Evolutionary conservation across 2,329 filamentous ascomycete genomes (phyloP).

Genomic region (Diatrype stigma): DNA sequence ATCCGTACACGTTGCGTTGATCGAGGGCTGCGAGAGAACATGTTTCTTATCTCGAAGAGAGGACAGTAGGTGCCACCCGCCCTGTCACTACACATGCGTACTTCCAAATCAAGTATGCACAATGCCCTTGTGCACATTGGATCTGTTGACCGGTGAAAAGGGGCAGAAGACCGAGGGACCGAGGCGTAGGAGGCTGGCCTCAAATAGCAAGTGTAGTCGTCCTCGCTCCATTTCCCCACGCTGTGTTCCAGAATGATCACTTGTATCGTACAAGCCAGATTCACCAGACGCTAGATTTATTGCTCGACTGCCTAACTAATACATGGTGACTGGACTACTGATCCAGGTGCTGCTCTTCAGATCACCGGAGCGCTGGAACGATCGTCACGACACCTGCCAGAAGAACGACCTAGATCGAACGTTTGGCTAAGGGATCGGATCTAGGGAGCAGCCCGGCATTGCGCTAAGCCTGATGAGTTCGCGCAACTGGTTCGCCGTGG

Average conservation of each 20-base stretch:
- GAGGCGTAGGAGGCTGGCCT: too few relatives aligned
- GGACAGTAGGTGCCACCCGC: too few relatives aligned
- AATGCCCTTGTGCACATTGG: background rate
- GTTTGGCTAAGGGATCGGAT: constrained; percentile 1
- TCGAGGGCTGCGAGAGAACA: background rate
- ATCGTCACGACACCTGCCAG: background rate
- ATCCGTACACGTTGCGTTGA: background rate
- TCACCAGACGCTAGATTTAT: too few relatives aligned
- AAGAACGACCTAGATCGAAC: background rate
- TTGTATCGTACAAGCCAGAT: too few relatives aligned
- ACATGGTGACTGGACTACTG: too few relatives aligned
- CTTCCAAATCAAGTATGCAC: too few relatives aligned
- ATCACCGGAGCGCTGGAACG: background rate
- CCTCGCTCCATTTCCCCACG: too few relatives aligned
- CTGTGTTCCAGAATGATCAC: too few relatives aligned
- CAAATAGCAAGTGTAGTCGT: too few relatives aligned
- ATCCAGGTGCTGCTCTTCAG: background rate
- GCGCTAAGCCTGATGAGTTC: background rate
- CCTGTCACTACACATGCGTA: too few relatives aligned
- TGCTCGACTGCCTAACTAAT: background rate
- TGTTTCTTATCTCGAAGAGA: too few relatives aligned
- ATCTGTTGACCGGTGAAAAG: background rate
- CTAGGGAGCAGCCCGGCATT: background rate
- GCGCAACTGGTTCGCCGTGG: background rate
- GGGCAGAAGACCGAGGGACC: background rate